Evolutionary conservation across 2,329 filamentous ascomycete species (phyloP).

Genomic region (Phyllachora maydis): DNA sequence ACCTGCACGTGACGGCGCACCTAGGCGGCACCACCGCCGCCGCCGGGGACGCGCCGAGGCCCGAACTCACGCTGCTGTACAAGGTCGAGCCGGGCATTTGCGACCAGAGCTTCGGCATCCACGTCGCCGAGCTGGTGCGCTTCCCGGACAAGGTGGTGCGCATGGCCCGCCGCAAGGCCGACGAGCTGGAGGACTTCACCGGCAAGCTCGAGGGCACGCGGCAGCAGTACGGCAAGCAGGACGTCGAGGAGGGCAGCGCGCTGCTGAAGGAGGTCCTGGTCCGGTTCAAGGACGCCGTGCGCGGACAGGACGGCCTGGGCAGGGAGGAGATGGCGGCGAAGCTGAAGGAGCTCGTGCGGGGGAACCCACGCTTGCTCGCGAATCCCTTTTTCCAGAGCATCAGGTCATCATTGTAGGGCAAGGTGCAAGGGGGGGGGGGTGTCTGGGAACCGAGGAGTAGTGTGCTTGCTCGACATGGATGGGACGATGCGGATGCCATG

Average conservation of each 20-base stretch:
- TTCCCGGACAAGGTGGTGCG: conserved; percentile 95
- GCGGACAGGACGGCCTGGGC: conserved; percentile 30
- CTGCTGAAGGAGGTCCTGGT: conserved; percentile 68
- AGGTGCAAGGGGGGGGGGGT: too few species aligned
- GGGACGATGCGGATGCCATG: too few species aligned
- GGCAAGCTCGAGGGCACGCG: conserved; percentile 44
- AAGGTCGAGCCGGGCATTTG: conserved; percentile 91
- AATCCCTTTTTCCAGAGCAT: conserved; percentile 54
- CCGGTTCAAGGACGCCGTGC: conserved; percentile 66
- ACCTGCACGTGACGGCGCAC: conserved; percentile 90
- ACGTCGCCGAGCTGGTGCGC: conserved; percentile 88
- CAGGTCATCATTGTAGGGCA: conserved; percentile 32
- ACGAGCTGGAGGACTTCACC: conserved; percentile 92
- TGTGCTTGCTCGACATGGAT: too few species aligned
- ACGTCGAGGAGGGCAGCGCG: conserved; percentile 74
- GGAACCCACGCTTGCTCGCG: conserved; percentile 40
- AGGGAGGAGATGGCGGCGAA: conserved; percentile 58
- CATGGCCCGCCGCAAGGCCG: conserved; percentile 98
- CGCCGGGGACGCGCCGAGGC: conserved; percentile 30
- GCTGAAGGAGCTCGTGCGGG: conserved; percentile 61
- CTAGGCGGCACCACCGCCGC: conserved; percentile 38
- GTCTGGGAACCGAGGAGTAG: too few species aligned
- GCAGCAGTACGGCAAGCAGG: conserved; percentile 59
- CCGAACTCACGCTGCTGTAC: conserved; percentile 92
- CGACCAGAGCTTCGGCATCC: conserved; percentile 95